A percentile compares a stretch with the other conserved stretches of the same genome.
Evolutionary conservation across 75 land plant species (phyloP).

Genomic region (Chamaecyparis obtusa): DNA sequence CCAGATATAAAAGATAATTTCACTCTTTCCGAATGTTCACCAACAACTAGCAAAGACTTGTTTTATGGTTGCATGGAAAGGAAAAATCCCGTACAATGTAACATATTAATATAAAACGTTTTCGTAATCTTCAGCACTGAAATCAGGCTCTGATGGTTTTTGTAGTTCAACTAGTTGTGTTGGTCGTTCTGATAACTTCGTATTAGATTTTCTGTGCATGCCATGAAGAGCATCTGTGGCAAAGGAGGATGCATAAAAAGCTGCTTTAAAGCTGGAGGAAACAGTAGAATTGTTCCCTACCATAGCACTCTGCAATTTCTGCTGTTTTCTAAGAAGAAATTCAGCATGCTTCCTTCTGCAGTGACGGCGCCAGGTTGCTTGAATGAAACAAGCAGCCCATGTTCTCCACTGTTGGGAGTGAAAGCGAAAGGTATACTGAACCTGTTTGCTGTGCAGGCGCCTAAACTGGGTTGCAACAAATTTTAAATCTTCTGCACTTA

Average conservation of each 20-base stretch:
- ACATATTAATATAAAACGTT: background rate
- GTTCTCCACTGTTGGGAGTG: slow-evolving; percentile 61
- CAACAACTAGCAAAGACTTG: background rate
- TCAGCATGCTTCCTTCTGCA: slow-evolving; percentile 31
- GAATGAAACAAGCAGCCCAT: slow-evolving; percentile 59
- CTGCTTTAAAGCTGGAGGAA: slow-evolving; percentile 51
- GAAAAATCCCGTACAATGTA: background rate
- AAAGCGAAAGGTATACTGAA: slow-evolving; percentile 54
- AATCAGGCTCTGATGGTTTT: slow-evolving; percentile 61
- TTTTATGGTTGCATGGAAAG: background rate
- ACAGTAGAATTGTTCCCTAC: slow-evolving; percentile 10
- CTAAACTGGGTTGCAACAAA: slow-evolving; percentile 70
- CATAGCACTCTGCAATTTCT: slow-evolving; percentile 2
- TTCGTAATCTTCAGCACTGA: slow-evolving; percentile 29
- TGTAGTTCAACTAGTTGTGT: slow-evolving; percentile 20
- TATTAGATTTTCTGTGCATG: slow-evolving; percentile 21
- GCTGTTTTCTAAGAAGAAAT: slow-evolving; percentile 25
- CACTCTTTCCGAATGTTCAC: background rate
- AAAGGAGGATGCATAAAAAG: slow-evolving; percentile 64
- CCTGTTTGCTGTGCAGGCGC: slow-evolving; percentile 62
- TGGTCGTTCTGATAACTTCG: background rate
- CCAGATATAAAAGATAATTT: background rate
- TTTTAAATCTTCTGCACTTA: slow-evolving; percentile 60
- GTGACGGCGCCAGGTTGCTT: slow-evolving; percentile 54
- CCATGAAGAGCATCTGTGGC: slow-evolving; percentile 62